Percentiles rank a stretch among this genome's conserved stretches.
Evolutionary conservation across 139 green algal genomes (phyloP).

Genomic region (Chlamydomonas asymmetrica): DNA sequence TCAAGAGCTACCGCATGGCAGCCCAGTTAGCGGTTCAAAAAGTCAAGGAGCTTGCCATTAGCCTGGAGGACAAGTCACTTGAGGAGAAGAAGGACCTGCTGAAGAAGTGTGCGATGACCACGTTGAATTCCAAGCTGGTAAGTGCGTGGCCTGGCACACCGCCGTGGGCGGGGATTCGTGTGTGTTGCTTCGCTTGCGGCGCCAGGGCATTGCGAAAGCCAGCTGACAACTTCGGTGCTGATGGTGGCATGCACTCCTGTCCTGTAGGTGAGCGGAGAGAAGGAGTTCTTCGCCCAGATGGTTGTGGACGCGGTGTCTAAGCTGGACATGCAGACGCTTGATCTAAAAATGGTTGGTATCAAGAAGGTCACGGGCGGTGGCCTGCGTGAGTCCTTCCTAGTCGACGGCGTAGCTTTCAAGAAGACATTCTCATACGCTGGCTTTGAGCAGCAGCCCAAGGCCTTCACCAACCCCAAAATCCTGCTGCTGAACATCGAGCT

Average conservation of each 20-base stretch:
- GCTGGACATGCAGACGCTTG: slow-evolving; percentile 81
- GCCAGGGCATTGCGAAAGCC: too few species aligned
- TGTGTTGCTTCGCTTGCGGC: too few species aligned
- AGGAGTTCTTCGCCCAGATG: slow-evolving; percentile 97
- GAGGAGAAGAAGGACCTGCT: slow-evolving; percentile 83
- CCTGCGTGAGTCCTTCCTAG: slow-evolving; percentile 95
- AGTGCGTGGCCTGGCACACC: too few species aligned
- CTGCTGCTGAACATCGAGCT: slow-evolving; percentile 98
- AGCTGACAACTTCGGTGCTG: too few species aligned
- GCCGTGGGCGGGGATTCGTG: too few species aligned
- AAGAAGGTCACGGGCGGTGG: slow-evolving; percentile 96
- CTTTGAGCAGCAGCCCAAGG: slow-evolving; percentile 99
- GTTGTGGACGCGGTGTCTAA: slow-evolving; percentile 91
- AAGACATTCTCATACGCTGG: slow-evolving; percentile 99
- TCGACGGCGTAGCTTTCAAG: slow-evolving; percentile 98
- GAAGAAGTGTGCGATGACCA: slow-evolving; percentile 92
- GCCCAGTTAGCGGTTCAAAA: slow-evolving; percentile 72
- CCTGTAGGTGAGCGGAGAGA: slow-evolving; percentile 86
- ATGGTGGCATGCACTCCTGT: too few species aligned
- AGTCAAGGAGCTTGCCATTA: slow-evolving; percentile 80
- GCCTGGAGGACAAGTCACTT: slow-evolving; percentile 73
- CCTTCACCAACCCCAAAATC: slow-evolving; percentile 82
- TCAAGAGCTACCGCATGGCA: slow-evolving; percentile 84
- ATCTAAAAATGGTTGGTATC: slow-evolving; percentile 91
- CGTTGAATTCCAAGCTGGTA: slow-evolving; percentile 96